These are phyloP conservation scores for Artemisia tridentata DNA, from an alignment of 129 eudicot genomes.

Conservation along the genomic window DNA sequence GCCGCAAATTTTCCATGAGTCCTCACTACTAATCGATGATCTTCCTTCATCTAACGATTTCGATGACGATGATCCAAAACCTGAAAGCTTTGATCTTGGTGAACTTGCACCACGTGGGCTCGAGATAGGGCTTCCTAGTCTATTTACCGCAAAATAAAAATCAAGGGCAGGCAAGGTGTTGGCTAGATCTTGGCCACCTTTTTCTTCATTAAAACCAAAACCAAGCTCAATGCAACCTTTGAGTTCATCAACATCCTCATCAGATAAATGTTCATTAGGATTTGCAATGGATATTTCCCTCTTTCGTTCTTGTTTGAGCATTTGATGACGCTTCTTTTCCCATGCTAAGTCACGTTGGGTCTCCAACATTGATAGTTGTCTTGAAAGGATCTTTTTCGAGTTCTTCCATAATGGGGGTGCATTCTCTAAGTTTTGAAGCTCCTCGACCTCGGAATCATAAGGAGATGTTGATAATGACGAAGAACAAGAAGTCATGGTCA, in stretches of 20 bases:
- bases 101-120: slow-evolving; percentile 41
- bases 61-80: slow-evolving; percentile 21
- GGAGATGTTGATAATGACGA: slow-evolving; percentile 26
- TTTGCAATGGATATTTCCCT: slow-evolving; percentile 5
- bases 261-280: slow-evolving; percentile 31
- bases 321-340: slow-evolving; percentile 50
- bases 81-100: slow-evolving; percentile 17
- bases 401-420: slow-evolving; percentile 31
- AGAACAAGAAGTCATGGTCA: slow-evolving; percentile 9
- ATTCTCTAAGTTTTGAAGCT: slow-evolving; percentile 28
- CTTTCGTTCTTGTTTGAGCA: slow-evolving; percentile 34
- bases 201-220: slow-evolving; percentile 44
- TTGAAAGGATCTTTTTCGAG: slow-evolving; percentile 31
- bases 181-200: slow-evolving; percentile 45
- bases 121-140: slow-evolving; percentile 39
- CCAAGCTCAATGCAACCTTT: slow-evolving; percentile 61
- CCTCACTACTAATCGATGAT: slow-evolving; percentile 28
- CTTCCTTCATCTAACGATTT: slow-evolving; percentile 28
- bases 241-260: slow-evolving; percentile 53
- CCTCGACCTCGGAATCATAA: slow-evolving; percentile 25
- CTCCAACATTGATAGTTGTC: slow-evolving; percentile 44
- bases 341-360: slow-evolving; percentile 43
- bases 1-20: slow-evolving; percentile 44
- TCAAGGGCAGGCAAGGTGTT: slow-evolving; percentile 55
- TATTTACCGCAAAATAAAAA: slow-evolving; percentile 49